Base-by-base conservation (phyloP, 1,284 basidiomycete genomes). In the Ganoderma lingzhi region DNA sequence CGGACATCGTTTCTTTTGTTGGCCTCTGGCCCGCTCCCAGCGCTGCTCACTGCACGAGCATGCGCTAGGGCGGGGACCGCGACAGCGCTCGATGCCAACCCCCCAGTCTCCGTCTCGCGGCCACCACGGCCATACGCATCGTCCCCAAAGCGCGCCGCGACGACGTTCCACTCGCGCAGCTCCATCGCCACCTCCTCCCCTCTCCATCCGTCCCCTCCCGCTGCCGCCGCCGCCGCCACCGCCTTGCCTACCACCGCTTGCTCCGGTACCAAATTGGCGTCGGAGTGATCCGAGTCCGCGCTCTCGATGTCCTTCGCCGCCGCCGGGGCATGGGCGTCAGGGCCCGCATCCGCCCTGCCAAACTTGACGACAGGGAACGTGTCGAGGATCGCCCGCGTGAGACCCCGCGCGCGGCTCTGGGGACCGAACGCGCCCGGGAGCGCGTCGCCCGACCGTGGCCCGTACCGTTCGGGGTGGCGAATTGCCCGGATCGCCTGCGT, bases 361-460 rank as follows among this genome's bases (percentile, higher is more conserved):
- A 96, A 98, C 80, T 96, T 95, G 80, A 97, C 91, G 68, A 97
- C 84, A 1, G 96, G 96, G 83, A 98, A 98, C 0, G 96, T 97
- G 76, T 98, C 96, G 65, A 98, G 84, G 66, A 98, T 96, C 35
- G 96, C 96, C 41, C 94, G 90, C 0, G 93, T 93, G 62, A 98
- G 85, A 1, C 96, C 94, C 53, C 88, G 84, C 0, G 95, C 91
- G 8, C 93, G 89, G 66, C 90, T 92, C 78, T 94, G 93, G 28
- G 81, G 77, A 6, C 83, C 85, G 28, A 65, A 59, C 39, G 71
- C 39, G 39, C 39, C 32, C 62, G 66, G 5, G 56, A 78, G 73
- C 0, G n/a, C 78, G 23, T 87, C 84, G 23, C 82, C 81, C 12
- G 82, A 76, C 63, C 94, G 85, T 23, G 93, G 92, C 9, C 96